Evolutionary conservation across 2,329 filamentous ascomycete genomes (phyloP).

Genomic region (Monosporascus sp.): DNA sequence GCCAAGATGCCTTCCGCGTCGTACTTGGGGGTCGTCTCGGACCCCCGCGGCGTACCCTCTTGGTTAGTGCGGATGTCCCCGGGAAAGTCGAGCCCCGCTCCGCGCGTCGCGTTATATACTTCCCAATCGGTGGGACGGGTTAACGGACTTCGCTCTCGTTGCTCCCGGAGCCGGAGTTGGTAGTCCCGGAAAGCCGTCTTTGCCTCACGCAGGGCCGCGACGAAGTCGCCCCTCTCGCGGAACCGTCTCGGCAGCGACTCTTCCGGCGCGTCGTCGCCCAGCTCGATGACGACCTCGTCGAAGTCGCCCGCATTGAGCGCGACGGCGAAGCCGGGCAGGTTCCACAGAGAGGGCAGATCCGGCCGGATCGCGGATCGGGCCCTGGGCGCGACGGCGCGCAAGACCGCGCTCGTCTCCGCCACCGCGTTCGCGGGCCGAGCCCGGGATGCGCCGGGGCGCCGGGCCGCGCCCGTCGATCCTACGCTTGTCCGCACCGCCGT

Average conservation of each 20-base stretch:
- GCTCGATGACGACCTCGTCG: neutral
- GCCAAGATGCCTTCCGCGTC: neutral
- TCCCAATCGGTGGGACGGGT: neutral
- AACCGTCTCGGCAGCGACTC: neutral
- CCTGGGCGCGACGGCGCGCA: too few species aligned
- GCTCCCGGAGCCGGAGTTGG: neutral
- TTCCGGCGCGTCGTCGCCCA: neutral
- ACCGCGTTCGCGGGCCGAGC: too few species aligned
- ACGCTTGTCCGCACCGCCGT: too few species aligned
- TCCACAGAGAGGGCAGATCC: neutral
- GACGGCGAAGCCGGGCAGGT: neutral
- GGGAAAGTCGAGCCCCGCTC: neutral
- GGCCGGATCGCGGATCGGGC: neutral
- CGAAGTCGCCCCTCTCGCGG: neutral
- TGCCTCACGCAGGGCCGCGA: neutral
- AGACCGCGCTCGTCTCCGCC: neutral
- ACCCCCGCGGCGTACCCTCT: neutral
- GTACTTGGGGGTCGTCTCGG: neutral
- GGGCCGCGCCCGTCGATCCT: too few species aligned
- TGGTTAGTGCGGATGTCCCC: neutral
- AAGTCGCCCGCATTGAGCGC: neutral
- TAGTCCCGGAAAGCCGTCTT: neutral
- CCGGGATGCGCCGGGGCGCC: too few species aligned
- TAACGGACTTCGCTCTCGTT: neutral
- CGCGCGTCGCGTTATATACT: neutral